Evolutionary conservation across 306 rosid genomes (phyloP), one percentile per base, ranked within the genome.

Genomic region (Malus asiatica): DNA sequence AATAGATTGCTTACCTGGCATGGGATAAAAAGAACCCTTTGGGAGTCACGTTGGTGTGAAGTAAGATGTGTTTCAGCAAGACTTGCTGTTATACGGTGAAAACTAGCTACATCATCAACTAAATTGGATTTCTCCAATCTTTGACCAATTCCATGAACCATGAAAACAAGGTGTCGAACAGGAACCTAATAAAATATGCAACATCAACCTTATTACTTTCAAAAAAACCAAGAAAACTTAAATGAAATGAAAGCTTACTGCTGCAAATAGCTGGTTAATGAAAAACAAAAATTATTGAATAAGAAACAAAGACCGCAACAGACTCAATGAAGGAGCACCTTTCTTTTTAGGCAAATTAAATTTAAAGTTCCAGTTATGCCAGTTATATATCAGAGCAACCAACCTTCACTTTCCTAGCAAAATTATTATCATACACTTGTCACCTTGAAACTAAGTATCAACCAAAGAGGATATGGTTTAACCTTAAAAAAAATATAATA

Each of bases 121-220:
- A 95, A 84, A 90, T 95, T 95, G 80, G 99, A 95, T 55, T 95
- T 95, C 83, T 95, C 97, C 89, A 95, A 87, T 78, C 99, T 90
- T 85, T 95, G 99, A 83, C 99, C 99, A 85, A 95, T 95, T 73
- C 99, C 99, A 84, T 95, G 99, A 88, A 95, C 92, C 99, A 95
- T 95, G 87, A 95, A 95, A 78, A 95, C 99, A 77, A 95, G 86
- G 88, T 95, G 99, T 67, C 81, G 87, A 83, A 95, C 97, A 88
- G 99, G 99, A 82, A 95, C 97, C 97, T 95, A 53, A 66, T 71
- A 77, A 64, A 80, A 73, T 45, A 68, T 13, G 22, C 55, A 74
- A 58, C 18, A 22, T 58, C 8, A 70, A 30, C 32, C 29, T 15
- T 52, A 65, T 38, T 22, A 51, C 57, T 29, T 27, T 52, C 59